Evolutionary conservation across 371 early-diverging fungal species (phyloP).

Genomic region (Mucor plumbeus): DNA sequence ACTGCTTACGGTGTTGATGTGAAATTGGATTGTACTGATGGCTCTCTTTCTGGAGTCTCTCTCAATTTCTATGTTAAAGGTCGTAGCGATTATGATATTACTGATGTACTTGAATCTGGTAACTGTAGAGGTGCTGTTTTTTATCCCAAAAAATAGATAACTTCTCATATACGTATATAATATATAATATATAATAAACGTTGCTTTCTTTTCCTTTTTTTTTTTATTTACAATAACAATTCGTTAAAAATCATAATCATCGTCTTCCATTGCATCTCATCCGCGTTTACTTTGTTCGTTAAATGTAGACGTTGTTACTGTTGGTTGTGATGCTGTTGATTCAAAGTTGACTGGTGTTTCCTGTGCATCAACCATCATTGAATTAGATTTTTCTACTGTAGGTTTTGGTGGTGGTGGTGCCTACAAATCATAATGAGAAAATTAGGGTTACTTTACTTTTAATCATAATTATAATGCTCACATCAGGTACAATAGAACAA

Average conservation of each 20-base stretch:
- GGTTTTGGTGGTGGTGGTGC: constrained; percentile 47
- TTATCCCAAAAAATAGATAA: constrained; percentile 44
- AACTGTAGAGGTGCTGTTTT: constrained; percentile 43
- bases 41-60: constrained; percentile 37
- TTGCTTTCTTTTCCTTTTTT: neutral
- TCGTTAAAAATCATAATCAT: constrained; percentile 52
- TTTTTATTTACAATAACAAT: constrained; percentile 8
- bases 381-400: constrained; percentile 21
- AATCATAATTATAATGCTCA: constrained; percentile 36
- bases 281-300: constrained; percentile 29
- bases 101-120: constrained; percentile 35
- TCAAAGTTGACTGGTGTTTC: constrained; percentile 13
- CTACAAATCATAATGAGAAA: constrained; percentile 17
- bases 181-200: neutral
- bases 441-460: neutral
- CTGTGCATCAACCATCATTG: constrained; percentile 25
- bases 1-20: constrained; percentile 31
- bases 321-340: neutral
- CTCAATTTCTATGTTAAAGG: constrained; percentile 53
- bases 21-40: constrained; percentile 41
- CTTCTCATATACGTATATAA: too few species aligned
- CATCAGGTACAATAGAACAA: constrained; percentile 89
- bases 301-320: neutral
- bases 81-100: constrained; percentile 38
- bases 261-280: constrained; percentile 53